phyloP scores from a whole-genome alignment of 75 land plant genomes.

The Pinus albicaulis region DNA sequence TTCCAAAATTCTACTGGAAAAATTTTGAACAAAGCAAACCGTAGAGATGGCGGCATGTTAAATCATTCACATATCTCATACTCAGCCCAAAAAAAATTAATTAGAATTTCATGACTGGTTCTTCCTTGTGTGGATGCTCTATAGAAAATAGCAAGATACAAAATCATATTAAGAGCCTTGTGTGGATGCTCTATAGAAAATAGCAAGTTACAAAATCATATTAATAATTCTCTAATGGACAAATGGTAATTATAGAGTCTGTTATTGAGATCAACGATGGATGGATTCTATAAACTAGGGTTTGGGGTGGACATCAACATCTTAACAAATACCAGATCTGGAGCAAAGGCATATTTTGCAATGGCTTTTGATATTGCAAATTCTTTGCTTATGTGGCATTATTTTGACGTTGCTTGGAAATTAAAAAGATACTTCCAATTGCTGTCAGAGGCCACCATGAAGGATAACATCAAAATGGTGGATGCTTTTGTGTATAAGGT shows the following conservation, averaged over 20 bases:
- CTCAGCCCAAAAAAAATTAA: too few relatives aligned
- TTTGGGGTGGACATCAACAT: slow-evolving; percentile 60
- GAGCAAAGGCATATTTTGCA: slow-evolving; percentile 30
- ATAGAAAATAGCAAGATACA: too few relatives aligned
- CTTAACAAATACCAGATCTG: slow-evolving; percentile 24
- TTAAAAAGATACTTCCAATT: slow-evolving; percentile 41
- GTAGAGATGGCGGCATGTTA: too few relatives aligned
- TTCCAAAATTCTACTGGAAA: too few relatives aligned
- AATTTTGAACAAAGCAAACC: too few relatives aligned
- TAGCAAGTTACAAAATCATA: too few relatives aligned
- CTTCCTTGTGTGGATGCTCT: too few relatives aligned
- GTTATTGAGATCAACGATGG: slow-evolving; percentile 57
- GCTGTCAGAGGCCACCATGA: slow-evolving; percentile 48
- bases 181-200: too few relatives aligned
- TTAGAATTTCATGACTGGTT: too few relatives aligned
- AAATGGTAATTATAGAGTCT: slow-evolving; percentile 28
- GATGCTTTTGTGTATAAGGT: slow-evolving; percentile 48
- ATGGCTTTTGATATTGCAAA: slow-evolving; percentile 52
- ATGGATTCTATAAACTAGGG: slow-evolving; percentile 58
- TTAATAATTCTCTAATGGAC: too few relatives aligned
- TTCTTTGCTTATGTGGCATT: slow-evolving; percentile 24
- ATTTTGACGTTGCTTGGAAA: slow-evolving; percentile 52
- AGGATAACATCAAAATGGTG: slow-evolving; percentile 24
- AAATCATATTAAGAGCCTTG: too few relatives aligned
- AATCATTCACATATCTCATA: too few relatives aligned